Conservation (phyloP, 1,284 basidiomycete species). For the Cystobasidium slooffiae region DNA sequence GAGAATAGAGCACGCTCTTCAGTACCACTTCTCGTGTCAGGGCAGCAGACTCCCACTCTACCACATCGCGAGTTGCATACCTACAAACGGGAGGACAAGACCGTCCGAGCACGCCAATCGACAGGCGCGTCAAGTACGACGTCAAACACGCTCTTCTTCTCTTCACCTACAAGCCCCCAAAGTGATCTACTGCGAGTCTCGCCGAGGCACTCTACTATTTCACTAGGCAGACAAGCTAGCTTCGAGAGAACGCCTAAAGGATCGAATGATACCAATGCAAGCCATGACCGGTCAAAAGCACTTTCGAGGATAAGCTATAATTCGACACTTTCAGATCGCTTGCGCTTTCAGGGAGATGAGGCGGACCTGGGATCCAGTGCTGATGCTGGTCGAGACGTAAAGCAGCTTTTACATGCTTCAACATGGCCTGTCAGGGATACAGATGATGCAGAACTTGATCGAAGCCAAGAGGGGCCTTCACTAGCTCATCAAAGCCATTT, state of each 20-base stretch:
- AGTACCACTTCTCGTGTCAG: not conserved
- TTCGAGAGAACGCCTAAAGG: slow-evolving; percentile 10
- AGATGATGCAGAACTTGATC: not conserved
- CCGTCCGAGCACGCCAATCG: slow-evolving; percentile 8
- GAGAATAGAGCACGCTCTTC: not conserved
- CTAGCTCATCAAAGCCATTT: not conserved
- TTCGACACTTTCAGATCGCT: slow-evolving; percentile 3
- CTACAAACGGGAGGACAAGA: not conserved
- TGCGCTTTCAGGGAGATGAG: not conserved
- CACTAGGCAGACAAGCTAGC: slow-evolving; percentile 3
- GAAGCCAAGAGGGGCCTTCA: not conserved
- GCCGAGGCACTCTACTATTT: not conserved
- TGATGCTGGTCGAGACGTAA: not conserved
- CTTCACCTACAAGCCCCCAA: not conserved
- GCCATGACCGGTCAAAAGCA: not conserved
- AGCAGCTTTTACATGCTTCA: too few relatives aligned
- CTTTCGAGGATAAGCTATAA: not conserved
- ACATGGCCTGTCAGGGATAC: too few relatives aligned
- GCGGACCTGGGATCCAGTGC: not conserved
- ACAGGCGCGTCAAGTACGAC: not conserved
- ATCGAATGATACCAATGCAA: slow-evolving; percentile 15
- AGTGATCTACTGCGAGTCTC: not conserved
- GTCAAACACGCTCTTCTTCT: not conserved
- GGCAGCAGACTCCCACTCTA: not conserved
- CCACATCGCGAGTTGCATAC: not conserved